These are phyloP conservation scores for Sinapis alba DNA, from an alignment of 441 rosid genomes.

Conservation along the genomic window DNA sequence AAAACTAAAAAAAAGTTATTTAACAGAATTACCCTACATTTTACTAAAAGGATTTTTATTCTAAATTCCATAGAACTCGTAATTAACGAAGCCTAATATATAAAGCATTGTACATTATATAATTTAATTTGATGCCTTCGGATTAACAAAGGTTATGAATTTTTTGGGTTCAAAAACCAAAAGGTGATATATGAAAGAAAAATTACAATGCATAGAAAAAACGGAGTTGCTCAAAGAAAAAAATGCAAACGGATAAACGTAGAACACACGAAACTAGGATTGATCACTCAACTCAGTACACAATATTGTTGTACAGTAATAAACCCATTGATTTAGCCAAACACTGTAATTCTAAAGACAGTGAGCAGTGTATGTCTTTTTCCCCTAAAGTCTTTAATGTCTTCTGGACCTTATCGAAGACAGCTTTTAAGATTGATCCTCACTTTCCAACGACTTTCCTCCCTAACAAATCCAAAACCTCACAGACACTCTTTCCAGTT, in stretches of 20 bases:
- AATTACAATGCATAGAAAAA: no score
- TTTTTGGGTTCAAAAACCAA: background rate
- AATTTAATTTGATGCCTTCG: background rate
- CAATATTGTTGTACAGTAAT: background rate
- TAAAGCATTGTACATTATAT: background rate
- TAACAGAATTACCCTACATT: no score
- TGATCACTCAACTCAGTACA: background rate
- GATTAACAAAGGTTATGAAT: no score
- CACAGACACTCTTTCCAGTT: slow-evolving; percentile 11
- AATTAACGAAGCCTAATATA: background rate
- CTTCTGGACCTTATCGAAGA: slow-evolving; percentile 29
- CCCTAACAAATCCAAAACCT: slow-evolving; percentile 24
- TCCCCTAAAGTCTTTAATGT: slow-evolving; percentile 17
- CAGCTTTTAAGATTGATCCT: slow-evolving; percentile 28
- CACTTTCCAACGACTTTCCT: slow-evolving; percentile 43
- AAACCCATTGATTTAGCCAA: slow-evolving; percentile 25
- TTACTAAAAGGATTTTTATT: background rate
- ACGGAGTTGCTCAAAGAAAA: no score
- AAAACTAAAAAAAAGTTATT: no score
- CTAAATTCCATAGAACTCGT: background rate
- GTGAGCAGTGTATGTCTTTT: background rate
- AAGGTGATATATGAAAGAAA: background rate
- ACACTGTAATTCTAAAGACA: slow-evolving; percentile 2
- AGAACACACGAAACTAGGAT: background rate
- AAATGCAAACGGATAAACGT: background rate